Base-by-base conservation (phyloP, 768 basidiomycete genomes). In the Crepidotus variabilis region DNA sequence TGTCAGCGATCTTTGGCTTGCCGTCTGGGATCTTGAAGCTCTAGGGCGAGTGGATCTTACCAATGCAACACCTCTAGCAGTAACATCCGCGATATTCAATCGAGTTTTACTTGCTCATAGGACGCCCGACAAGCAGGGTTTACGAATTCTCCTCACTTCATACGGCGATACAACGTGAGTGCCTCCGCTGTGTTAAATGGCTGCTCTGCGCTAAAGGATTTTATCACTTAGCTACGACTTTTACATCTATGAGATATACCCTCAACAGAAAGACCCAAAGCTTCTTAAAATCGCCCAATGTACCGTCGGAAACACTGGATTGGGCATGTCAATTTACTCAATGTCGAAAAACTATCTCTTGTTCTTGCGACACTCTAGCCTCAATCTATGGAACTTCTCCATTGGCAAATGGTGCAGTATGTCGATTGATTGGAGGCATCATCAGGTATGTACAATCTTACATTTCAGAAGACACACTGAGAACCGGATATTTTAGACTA, bases 351-450 rank as follows among this genome's bases (percentile, higher is more conserved):
- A 57, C 24, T 52, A 55, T n/a, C 36, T 58, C 36, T 24, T 57
- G 16, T 56, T 61, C 33, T 47, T 60, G 6, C 36, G 57, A 22
- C 57, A 28, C 18, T 51, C 50, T 10, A 55, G 50, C 11, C 18
- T 58, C 28, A 63, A 54, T 33, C 55, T 65, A 1, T 65, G 64
- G 64, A 52, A 63, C 28, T 65, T 57, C 39, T 57, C 51, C 21
- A 28, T 32, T 6, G 43, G 61, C 28, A 52, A 54, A 14, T 61
- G 60, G 58, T 68, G 67, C 65, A 53, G 33, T 10, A 59, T 63
- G 5, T 54, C 47, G 16, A 28, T 48, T 3, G 57, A 56, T 32
- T 57, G 51, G 22, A 46, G 55, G n/a, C 43, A 45, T 18, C 4
- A 43, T 9, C 59, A 62, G 57, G 58, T 60, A 51, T 24, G 23